Conservation (phyloP, 768 basidiomycete species). For the Kwoniella mangroviensis region DNA sequence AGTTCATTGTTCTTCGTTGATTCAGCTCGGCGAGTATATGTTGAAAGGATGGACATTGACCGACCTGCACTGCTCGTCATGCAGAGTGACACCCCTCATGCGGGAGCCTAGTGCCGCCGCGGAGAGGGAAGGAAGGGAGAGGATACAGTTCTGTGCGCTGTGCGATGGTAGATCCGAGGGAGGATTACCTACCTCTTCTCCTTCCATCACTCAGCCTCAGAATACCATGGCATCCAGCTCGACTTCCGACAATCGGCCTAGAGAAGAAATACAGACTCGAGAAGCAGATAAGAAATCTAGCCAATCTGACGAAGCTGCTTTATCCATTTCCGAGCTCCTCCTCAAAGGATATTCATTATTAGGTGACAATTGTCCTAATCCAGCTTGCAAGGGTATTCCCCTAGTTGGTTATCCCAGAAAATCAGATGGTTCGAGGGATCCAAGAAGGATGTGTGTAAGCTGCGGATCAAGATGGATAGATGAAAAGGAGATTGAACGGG, state of each 20-base stretch:
- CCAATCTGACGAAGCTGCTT: slow-evolving; percentile 32
- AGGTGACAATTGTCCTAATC: slow-evolving; percentile 43
- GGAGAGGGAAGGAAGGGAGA: slow-evolving; percentile 31
- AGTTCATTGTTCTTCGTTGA: too few species aligned
- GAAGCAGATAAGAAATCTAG: not conserved
- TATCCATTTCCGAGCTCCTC: slow-evolving; percentile 42
- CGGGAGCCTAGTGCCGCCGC: slow-evolving; percentile 47
- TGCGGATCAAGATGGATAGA: slow-evolving; percentile 46
- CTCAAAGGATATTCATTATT: slow-evolving; percentile 53
- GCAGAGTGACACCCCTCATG: slow-evolving; percentile 54
- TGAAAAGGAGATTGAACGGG: slow-evolving; percentile 12
- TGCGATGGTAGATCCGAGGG: slow-evolving; percentile 52
- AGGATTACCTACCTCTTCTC: not conserved
- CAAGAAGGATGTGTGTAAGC: slow-evolving; percentile 47
- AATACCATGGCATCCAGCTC: not conserved
- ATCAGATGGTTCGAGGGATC: slow-evolving; percentile 38
- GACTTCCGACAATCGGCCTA: not conserved
- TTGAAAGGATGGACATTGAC: slow-evolving; percentile 58
- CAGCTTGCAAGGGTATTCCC: slow-evolving; percentile 49
- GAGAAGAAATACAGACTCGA: not conserved
- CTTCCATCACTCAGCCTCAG: not conserved
- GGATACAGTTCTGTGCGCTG: slow-evolving; percentile 55
- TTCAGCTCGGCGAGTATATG: slow-evolving; percentile 57
- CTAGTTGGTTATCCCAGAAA: slow-evolving; percentile 53
- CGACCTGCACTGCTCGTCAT: slow-evolving; percentile 50